phyloP scores from a whole-genome alignment of 1,284 basidiomycete genomes.

The Ganoderma sp. region DNA sequence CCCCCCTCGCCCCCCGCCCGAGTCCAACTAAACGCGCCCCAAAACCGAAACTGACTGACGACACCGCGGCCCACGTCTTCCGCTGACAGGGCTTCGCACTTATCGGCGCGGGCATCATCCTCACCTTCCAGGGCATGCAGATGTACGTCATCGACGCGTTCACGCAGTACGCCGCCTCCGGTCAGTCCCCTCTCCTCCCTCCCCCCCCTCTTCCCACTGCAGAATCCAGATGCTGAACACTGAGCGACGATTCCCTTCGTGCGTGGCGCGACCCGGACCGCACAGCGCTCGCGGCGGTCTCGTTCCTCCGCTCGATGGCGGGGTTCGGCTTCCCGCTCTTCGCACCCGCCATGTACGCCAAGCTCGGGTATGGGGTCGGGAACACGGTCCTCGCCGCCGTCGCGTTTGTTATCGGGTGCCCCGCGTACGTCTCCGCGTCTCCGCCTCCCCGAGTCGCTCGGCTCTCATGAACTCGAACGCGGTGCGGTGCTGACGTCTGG shows the following conservation, averaged over 20 bases:
- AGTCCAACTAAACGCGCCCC: too few relatives aligned
- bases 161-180: constrained; percentile 66
- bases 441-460: too few relatives aligned
- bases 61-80: neutral
- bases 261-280: too few relatives aligned
- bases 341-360: constrained; percentile 64
- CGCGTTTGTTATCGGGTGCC: constrained; percentile 62
- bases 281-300: constrained; percentile 61
- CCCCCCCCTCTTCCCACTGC: too few relatives aligned
- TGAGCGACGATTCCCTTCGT: too few relatives aligned
- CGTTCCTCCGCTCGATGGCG: constrained; percentile 60
- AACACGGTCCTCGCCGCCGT: constrained; percentile 62
- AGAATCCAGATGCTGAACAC: too few relatives aligned
- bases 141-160: constrained; percentile 72
- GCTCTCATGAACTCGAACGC: too few relatives aligned
- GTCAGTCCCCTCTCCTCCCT: constrained; percentile 40
- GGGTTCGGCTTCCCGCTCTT: constrained; percentile 75
- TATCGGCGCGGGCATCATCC: constrained; percentile 57
- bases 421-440: constrained; percentile 52
- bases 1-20: too few relatives aligned
- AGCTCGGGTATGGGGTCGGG: constrained; percentile 67
- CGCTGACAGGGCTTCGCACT: constrained; percentile 56
- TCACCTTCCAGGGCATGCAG: constrained; percentile 62
- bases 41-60: too few relatives aligned
- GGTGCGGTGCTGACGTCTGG: too few relatives aligned